These are phyloP conservation scores for Solanum bulbocastanum DNA, from an alignment of 257 asterid genomes.

Conservation along the genomic window DNA sequence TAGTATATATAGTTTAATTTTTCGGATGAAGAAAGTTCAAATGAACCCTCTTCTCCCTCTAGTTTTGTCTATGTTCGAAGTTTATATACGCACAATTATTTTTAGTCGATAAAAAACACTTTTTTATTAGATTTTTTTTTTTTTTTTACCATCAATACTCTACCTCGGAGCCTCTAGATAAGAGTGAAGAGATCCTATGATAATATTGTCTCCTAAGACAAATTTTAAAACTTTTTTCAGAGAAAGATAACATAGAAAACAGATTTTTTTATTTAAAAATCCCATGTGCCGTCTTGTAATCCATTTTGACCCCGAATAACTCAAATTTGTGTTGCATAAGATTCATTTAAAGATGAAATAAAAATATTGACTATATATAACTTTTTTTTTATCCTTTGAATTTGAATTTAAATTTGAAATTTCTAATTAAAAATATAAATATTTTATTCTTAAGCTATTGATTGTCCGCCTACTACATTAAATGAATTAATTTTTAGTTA, in stretches of 20 bases:
- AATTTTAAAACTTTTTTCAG: not conserved
- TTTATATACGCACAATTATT: not conserved
- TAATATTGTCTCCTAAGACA: not conserved
- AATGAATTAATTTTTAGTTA: not conserved
- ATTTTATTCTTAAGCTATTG: not conserved
- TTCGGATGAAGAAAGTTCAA: not conserved
- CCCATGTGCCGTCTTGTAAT: not conserved
- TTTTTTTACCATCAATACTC: not conserved
- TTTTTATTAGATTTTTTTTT: not conserved
- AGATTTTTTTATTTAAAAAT: not conserved
- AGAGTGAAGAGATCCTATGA: not conserved
- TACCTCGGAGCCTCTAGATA: not conserved
- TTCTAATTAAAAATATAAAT: not conserved
- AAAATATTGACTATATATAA: not conserved
- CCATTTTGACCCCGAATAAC: not conserved
- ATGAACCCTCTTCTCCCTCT: not conserved
- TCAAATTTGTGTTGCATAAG: not conserved
- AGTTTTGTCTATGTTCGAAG: not conserved
- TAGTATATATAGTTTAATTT: not conserved
- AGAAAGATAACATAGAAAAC: not conserved
- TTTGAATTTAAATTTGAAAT: not conserved
- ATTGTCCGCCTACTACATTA: not conserved
- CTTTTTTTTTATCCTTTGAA: not conserved
- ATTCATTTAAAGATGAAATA: not conserved
- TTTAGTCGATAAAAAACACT: accelerated